Base-by-base conservation (phyloP, 2,329 filamentous ascomycete genomes). In the Fusarium xyrophilum region DNA sequence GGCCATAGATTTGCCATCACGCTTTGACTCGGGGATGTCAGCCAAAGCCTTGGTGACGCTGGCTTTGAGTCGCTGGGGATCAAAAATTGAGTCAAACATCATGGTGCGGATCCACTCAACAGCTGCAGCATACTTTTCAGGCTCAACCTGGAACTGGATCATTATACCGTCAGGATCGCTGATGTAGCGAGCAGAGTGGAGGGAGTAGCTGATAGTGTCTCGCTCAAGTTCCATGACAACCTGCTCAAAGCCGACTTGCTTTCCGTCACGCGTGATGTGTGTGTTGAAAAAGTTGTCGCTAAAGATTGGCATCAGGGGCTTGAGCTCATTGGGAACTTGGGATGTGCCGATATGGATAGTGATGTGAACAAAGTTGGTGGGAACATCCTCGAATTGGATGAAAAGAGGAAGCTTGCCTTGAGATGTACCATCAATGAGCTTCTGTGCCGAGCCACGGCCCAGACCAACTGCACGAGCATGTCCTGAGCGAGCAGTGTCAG, bases 331-430 rank as follows among this genome's bases (percentile, higher is more conserved):
- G 0, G 94, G 93, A 2, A 97, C 83, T 33, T 88, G 83, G 4
- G 89, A 86, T 1, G 93, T 97, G 54, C 93, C 93, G 51, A 98
- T 83, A 58, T 96, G 88, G 25, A 98, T 80, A 48, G 88, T 90
- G 60, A 98, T 86, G 72, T 95, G 91, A 10, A 97, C 93, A 77
- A 99, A 99, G 75, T 93, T 97, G 62, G 93, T 96, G 4, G 91
- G 90, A 17, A 98, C 93, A 74, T 97, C 90, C 79, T 99, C 96
- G 70, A 96, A 99, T 79, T 99, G 95, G n/a, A 99, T 85, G 79
- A 97, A 99, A 5, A 98, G 82, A 0, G 93, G 91, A n/a, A 89
- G 77, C 36, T 89, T 79, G 10, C 82, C 83, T 21, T 81, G 69
- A 38, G 86, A 84, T 40, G 93, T 88, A 17, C 84, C 82, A 76